Base-by-base conservation (phyloP, 805 yeast genomes). In the Debaryomyces tyrocola region DNA sequence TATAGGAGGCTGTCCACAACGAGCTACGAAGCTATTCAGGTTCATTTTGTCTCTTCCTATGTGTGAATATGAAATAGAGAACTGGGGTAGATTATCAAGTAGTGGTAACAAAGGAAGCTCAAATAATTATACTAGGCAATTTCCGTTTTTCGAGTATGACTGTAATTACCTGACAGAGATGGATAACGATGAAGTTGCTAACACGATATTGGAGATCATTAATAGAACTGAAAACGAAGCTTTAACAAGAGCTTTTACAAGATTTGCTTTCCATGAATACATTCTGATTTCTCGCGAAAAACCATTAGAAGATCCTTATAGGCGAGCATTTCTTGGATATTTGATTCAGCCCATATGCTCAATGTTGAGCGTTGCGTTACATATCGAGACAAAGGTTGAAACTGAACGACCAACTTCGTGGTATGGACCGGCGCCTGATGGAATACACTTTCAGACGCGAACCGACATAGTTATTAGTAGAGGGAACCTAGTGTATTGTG, bases 1-100 rank as follows among this genome's bases (percentile, higher is more conserved):
- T 21, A 21, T 6, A 7, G 7, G 7, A 5, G 7, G 27, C 27
- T 21, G 27, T 21, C 27, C 27, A 6, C 27, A 17, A 20, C n/a
- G 14, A 20, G 6, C 14, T n/a, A 38, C 7, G 33, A 20, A 5
- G 15, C 4, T 38, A 2, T 38, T 4, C 7, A 18, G 41, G 20
- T 6, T 38, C 27, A 27, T 38, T 20, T 21, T 38, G 20, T 20
- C 41, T 15, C 41, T 38, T 38, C 41, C 41, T 11, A 20, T 38
- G 29, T 38, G 41, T 38, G 41, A 38, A 18, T 38, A 38, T 38
- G 41, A 38, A 24, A 21, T 38, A 18, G 33, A 38, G 4, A 21
- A 38, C 5, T 3, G 3, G 2, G 5, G 5, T 3, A 38, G 8
- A 2, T 21, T 20, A 3, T 38, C 34, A 20, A n/a, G 9, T n/a